A percentile compares a stretch with the other conserved stretches of the same genome.
Evolutionary conservation across 371 early-diverging fungal species (phyloP).

Genomic region (Mucor saturninus): DNA sequence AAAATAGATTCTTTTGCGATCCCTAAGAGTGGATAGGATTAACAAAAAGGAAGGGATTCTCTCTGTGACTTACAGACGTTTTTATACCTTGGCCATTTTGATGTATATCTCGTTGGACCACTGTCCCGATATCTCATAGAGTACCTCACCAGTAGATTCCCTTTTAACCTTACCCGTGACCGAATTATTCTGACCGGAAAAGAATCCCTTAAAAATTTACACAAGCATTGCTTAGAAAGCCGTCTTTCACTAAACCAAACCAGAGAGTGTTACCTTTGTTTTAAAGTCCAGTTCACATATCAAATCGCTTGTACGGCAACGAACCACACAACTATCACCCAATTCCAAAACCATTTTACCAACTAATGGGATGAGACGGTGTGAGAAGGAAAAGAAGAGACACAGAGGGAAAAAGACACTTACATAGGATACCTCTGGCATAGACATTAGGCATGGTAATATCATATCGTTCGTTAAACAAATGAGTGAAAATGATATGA

Average conservation of each 20-base stretch:
- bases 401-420: neutral
- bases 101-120: slow-evolving; percentile 83
- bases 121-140: slow-evolving; percentile 84
- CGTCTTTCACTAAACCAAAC: too few species aligned
- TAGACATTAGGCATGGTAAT: slow-evolving; percentile 73
- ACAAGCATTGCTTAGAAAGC: neutral
- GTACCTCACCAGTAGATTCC: slow-evolving; percentile 73
- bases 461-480: slow-evolving; percentile 75
- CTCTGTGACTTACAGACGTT: slow-evolving; percentile 5
- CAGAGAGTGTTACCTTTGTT: slow-evolving; percentile 69
- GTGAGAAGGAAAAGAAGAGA: neutral
- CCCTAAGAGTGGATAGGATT: slow-evolving; percentile 10
- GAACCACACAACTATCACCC: slow-evolving; percentile 79
- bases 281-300: slow-evolving; percentile 87
- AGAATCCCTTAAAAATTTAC: slow-evolving; percentile 60
- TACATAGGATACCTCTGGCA: slow-evolving; percentile 34
- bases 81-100: slow-evolving; percentile 36
- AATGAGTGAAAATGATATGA: slow-evolving; percentile 67
- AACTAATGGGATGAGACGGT: slow-evolving; percentile 19
- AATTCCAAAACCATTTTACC: slow-evolving; percentile 94
- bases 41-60: neutral
- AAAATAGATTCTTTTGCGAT: slow-evolving; percentile 49
- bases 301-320: slow-evolving; percentile 78
- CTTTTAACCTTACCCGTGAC: slow-evolving; percentile 81
- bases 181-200: slow-evolving; percentile 80